phyloP scores from a whole-genome alignment of 176 grass and related monocot genomes.

The Luzula sylvatica region DNA sequence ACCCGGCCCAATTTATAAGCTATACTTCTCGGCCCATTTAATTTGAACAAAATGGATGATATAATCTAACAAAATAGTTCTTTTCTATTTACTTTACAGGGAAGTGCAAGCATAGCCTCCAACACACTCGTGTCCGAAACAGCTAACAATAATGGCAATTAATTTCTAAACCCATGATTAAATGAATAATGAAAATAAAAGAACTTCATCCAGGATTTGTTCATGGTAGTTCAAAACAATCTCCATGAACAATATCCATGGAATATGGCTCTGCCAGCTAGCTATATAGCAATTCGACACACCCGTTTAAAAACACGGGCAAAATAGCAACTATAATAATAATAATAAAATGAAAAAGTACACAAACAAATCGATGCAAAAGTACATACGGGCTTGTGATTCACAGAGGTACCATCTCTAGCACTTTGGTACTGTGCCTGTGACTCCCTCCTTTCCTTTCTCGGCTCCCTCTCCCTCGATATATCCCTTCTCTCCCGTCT shows the following conservation, averaged over 20 bases:
- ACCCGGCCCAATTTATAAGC: too few species aligned
- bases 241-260: background rate
- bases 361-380: constrained; percentile 10
- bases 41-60: too few species aligned
- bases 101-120: too few species aligned
- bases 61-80: too few species aligned
- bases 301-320: constrained; percentile 1
- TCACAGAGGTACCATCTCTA: constrained; percentile 15
- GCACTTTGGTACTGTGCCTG: constrained; percentile 19
- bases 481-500: constrained; percentile 14
- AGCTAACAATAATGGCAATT: too few species aligned
- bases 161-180: background rate
- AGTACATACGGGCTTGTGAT: constrained; percentile 25
- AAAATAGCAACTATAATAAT: constrained; percentile 17
- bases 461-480: background rate
- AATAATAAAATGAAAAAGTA: background rate
- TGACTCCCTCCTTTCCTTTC: constrained; percentile 8
- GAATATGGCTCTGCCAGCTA: constrained; percentile 2
- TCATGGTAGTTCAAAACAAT: too few species aligned
- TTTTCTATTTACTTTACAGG: background rate
- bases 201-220: background rate
- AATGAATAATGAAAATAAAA: background rate
- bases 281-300: constrained; percentile 3
- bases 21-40: too few species aligned
- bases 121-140: too few species aligned